Conservation (phyloP, 192 early-diverging fungal genomes). For the Backusella australiensis region DNA sequence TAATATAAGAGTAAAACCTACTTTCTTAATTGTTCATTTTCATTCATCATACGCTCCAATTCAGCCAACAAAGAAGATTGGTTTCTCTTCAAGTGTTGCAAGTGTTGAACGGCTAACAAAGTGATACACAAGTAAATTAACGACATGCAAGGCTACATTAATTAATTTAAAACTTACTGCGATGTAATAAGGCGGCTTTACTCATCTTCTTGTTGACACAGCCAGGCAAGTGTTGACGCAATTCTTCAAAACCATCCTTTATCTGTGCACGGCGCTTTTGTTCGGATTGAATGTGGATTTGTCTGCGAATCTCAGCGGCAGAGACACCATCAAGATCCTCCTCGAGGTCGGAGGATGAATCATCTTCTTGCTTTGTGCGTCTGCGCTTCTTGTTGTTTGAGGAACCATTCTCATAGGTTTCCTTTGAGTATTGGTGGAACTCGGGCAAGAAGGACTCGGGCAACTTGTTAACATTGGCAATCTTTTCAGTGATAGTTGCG, state of each 20-base stretch:
- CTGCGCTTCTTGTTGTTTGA: constrained; percentile 27
- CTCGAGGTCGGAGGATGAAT: constrained; percentile 16
- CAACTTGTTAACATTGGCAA: constrained; percentile 35
- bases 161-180: constrained; percentile 26
- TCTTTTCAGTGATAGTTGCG: constrained; percentile 32
- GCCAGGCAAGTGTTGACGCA: constrained; percentile 41
- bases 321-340: constrained; percentile 27
- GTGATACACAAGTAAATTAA: background rate
- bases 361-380: constrained; percentile 12
- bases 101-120: constrained; percentile 38
- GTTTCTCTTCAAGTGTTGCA: constrained; percentile 42
- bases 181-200: constrained; percentile 39
- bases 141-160: background rate
- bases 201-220: constrained; percentile 43
- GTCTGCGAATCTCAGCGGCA: constrained; percentile 40
- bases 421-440: constrained; percentile 39
- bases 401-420: constrained; percentile 35
- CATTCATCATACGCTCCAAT: constrained; percentile 23
- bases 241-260: constrained; percentile 47
- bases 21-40: constrained; percentile 32
- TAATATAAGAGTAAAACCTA: background rate
- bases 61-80: constrained; percentile 32
- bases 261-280: constrained; percentile 47
- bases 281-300: constrained; percentile 46
- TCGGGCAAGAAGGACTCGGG: constrained; percentile 37